Base-by-base conservation (phyloP, 2,329 filamentous ascomycete genomes). In the Leptographium radiaticola region DNA sequence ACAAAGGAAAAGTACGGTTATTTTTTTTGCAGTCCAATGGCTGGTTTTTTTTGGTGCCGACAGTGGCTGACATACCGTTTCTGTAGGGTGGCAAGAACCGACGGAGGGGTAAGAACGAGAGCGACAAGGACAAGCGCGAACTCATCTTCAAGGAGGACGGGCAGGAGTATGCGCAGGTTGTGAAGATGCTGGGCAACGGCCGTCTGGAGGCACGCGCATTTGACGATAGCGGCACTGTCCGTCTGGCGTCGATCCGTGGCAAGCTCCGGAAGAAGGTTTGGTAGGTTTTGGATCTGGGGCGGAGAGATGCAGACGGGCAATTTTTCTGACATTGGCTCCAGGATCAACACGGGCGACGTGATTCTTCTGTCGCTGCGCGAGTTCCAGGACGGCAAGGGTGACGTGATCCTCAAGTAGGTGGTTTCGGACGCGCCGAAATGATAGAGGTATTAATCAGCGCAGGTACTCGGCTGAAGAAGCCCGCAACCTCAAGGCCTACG, bases 231-330 rank as follows among this genome's bases (percentile, higher is more conserved):
- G 91, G 91, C 67, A 83, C 86, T 62, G 89, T 89, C 70, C 84
- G 89, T 57, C 80, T 71, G 43, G 87, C 84, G 59, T 68, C 69
- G 57, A 71, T 70, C 58, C 89, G 91, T 60, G 91, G 91, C 74
- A 97, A 98, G 75, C 87, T 98, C 66, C 84, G 93, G 66, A 98
- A 98, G 81, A 98, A 98, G 81, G 93, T 97, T 71, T 96, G 89
- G 89, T 57, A 51, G 53, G 15, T 20, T 40, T 40, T 38, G 15
- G 25, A 25, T 25, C 25, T 25, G 25, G 25, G 25, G 25, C 2
- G 25, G 25, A 25, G 25, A 25, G 25, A 25, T 25, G 25, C 25
- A 25, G 25, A 5, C 25, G 25, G 25, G 25, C 2, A 75, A 89
- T 89, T 95, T 69, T 90, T 91, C 36, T 36, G 30, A 46, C 11